These are phyloP conservation scores for Marchantia paleacea DNA, from an alignment of 225 moss, liverwort and hornwort species.

Conservation along the genomic window DNA sequence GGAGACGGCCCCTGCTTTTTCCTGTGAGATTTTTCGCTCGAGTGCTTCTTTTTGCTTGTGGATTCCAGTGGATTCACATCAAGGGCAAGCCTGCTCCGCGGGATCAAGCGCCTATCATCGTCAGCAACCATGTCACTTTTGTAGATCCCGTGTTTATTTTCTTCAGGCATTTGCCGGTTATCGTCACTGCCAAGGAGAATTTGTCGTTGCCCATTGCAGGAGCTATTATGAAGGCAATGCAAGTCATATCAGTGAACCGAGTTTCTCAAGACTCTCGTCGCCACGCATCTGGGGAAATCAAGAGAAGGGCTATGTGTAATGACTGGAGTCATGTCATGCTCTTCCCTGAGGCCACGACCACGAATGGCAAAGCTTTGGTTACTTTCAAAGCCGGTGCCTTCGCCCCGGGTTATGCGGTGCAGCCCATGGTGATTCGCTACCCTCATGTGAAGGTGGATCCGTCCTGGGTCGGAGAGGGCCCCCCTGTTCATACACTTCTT, in stretches of 20 bases:
- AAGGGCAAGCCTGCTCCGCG: slow-evolving; percentile 84
- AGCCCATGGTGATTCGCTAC: slow-evolving; percentile 84
- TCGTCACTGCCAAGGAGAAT: slow-evolving; percentile 91
- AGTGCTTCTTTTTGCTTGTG: slow-evolving; percentile 72
- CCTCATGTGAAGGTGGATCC: slow-evolving; percentile 85
- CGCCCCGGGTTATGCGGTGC: slow-evolving; percentile 79
- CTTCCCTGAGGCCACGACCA: slow-evolving; percentile 96
- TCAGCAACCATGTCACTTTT: slow-evolving; percentile 88
- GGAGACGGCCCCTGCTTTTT: slow-evolving; percentile 70
- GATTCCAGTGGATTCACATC: slow-evolving; percentile 83
- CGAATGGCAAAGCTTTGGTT: slow-evolving; percentile 83
- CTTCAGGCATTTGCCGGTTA: slow-evolving; percentile 86
- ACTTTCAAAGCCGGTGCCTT: slow-evolving; percentile 90
- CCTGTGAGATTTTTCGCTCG: slow-evolving; percentile 79
- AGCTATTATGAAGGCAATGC: slow-evolving; percentile 92
- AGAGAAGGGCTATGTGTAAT: slow-evolving; percentile 97
- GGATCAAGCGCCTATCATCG: slow-evolving; percentile 75
- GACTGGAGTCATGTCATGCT: slow-evolving; percentile 98
- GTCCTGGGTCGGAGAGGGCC: slow-evolving; percentile 92
- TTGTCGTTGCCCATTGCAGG: slow-evolving; percentile 75
- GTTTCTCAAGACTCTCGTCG: slow-evolving; percentile 69
- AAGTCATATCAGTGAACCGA: slow-evolving; percentile 86
- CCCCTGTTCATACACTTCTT: slow-evolving; percentile 60
- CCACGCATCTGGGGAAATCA: slow-evolving; percentile 82
- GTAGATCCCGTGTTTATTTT: slow-evolving; percentile 84